phyloP scores from a whole-genome alignment of 768 basidiomycete species.

The Termitomyces sp. region DNA sequence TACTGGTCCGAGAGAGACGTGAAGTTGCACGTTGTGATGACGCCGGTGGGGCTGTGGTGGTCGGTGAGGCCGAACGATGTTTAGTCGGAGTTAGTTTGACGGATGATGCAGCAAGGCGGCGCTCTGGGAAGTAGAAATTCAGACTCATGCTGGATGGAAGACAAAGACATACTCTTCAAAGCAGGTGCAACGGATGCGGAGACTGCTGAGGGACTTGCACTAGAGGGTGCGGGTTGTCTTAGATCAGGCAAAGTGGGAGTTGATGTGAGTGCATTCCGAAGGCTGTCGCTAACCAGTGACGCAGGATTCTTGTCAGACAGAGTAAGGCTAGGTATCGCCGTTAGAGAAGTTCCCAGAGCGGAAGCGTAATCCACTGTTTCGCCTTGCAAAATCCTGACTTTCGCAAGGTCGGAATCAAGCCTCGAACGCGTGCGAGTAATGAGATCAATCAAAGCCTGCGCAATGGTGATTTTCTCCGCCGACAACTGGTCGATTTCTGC shows the following conservation, averaged over 20 bases:
- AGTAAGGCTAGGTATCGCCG: slow-evolving; percentile 6
- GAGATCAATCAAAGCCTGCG: slow-evolving; percentile 44
- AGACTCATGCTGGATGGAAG: neutral
- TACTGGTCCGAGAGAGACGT: slow-evolving; percentile 41
- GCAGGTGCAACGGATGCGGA: slow-evolving; percentile 24
- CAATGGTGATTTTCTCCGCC: slow-evolving; percentile 40
- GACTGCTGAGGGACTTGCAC: slow-evolving; percentile 13
- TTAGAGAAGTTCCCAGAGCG: slow-evolving; percentile 12
- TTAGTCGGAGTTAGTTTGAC: slow-evolving; percentile 39
- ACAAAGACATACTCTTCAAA: slow-evolving; percentile 33
- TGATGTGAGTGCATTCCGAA: slow-evolving; percentile 33
- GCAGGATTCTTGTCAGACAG: slow-evolving; percentile 22
- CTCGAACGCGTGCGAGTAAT: slow-evolving; percentile 41
- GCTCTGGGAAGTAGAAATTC: slow-evolving; percentile 25
- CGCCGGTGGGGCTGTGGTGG: slow-evolving; percentile 24
- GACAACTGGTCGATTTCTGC: slow-evolving; percentile 40
- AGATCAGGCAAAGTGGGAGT: slow-evolving; percentile 26
- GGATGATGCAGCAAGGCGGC: slow-evolving; percentile 34
- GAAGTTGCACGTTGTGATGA: slow-evolving; percentile 34
- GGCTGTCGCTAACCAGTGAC: slow-evolving; percentile 36
- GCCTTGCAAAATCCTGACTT: slow-evolving; percentile 43
- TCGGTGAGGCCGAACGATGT: slow-evolving; percentile 40
- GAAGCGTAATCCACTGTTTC: slow-evolving; percentile 31
- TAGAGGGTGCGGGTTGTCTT: slow-evolving; percentile 17
- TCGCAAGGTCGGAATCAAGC: slow-evolving; percentile 45